Evolutionary conservation across 768 basidiomycete genomes (phyloP).

Genomic region (Gloeopeniophorella convolvens): DNA sequence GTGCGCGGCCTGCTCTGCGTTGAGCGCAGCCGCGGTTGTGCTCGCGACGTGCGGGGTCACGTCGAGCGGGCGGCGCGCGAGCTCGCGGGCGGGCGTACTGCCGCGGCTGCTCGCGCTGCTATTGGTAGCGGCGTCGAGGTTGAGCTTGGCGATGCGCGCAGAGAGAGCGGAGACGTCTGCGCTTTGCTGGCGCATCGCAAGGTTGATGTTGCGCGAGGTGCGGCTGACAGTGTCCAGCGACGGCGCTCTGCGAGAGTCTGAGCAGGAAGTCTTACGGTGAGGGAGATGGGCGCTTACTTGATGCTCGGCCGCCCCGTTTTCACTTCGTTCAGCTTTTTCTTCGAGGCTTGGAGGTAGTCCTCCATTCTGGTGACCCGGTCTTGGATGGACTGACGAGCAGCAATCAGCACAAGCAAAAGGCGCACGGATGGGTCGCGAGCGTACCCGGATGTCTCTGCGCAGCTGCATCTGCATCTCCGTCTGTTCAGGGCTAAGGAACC

Average conservation of each 20-base stretch:
- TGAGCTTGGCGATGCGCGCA: constrained; percentile 46
- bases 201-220: constrained; percentile 79
- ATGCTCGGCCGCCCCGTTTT: constrained; percentile 15
- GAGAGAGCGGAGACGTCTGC: constrained; percentile 46
- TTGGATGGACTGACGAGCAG: constrained; percentile 10
- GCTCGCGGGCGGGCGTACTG: constrained; percentile 3
- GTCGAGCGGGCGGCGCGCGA: constrained; percentile 12
- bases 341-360: constrained; percentile 11
- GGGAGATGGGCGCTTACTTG: neutral
- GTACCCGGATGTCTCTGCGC: constrained; percentile 63
- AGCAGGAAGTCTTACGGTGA: neutral
- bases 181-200: constrained; percentile 57
- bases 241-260: constrained; percentile 52
- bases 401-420: neutral
- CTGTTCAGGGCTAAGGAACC: constrained; percentile 66
- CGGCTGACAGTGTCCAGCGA: constrained; percentile 80
- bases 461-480: constrained; percentile 75
- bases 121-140: too few relatives aligned
- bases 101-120: too few relatives aligned
- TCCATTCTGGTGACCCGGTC: constrained; percentile 18
- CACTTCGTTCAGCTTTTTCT: constrained; percentile 17
- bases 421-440: constrained; percentile 21
- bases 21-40: constrained; percentile 74
- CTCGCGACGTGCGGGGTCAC: constrained; percentile 61
- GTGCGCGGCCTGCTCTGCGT: constrained; percentile 69